These are phyloP conservation scores for Cordyceps fumosorosea DNA, from an alignment of 2,329 filamentous ascomycete species.

Conservation along the genomic window DNA sequence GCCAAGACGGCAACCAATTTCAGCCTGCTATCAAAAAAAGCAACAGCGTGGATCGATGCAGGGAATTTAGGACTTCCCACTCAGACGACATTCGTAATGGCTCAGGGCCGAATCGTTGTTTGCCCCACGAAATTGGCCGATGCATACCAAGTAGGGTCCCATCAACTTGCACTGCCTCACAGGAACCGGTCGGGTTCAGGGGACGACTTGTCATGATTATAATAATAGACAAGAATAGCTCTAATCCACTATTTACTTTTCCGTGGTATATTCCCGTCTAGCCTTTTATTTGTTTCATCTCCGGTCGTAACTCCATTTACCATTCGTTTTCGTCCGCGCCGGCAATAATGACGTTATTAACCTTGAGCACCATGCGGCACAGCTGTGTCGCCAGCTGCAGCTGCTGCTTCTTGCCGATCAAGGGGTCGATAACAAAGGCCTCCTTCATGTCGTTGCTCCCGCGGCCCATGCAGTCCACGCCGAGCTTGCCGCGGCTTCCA, in stretches of 20 bases:
- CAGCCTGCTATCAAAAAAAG: conserved; percentile 3
- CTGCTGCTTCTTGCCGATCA: conserved; percentile 98
- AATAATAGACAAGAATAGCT: conserved; percentile 3
- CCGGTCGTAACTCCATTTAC: conserved; percentile 16
- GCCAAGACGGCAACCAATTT: background rate
- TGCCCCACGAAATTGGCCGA: background rate
- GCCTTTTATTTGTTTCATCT: background rate
- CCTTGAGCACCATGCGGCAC: conserved; percentile 96
- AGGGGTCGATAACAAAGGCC: conserved; percentile 94
- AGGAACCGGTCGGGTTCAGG: conserved; percentile 5
- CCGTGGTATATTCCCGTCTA: conserved; percentile 14
- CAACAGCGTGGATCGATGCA: conserved; percentile 2
- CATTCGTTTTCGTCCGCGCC: conserved; percentile 81
- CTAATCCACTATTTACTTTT: conserved; percentile 13
- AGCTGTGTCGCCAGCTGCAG: conserved; percentile 93
- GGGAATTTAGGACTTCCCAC: conserved; percentile 7
- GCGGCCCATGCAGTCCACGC: conserved; percentile 95
- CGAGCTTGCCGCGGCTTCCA: conserved; percentile 55
- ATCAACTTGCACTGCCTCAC: conserved; percentile 4
- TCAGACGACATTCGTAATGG: conserved; percentile 5
- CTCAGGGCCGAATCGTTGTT: background rate
- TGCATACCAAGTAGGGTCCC: background rate
- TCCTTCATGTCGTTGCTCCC: conserved; percentile 97
- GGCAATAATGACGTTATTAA: conserved; percentile 92
- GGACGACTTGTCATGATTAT: background rate